Conservation (phyloP, 2,329 filamentous ascomycete species). For the Coleophoma cylindrospora region DNA sequence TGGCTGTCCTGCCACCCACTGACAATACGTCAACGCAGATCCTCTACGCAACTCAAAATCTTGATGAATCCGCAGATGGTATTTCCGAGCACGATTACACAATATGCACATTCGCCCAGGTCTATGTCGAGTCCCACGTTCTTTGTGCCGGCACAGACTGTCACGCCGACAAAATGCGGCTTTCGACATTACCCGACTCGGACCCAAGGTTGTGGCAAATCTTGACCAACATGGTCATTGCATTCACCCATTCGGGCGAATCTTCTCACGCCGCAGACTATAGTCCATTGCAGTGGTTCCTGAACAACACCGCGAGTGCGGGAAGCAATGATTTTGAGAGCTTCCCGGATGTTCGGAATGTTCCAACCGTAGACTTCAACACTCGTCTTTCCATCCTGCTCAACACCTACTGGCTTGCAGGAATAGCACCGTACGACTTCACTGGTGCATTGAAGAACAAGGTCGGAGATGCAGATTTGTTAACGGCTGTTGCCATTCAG, state of each 20-base stretch:
- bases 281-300: not conserved
- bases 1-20: not conserved
- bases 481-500: not conserved
- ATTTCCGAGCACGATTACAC: not conserved
- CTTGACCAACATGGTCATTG: not conserved
- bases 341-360: not conserved
- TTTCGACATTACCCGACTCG: not conserved
- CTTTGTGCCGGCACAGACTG: not conserved
- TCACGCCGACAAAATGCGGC: not conserved
- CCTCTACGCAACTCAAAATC: not conserved
- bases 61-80: not conserved
- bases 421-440: not conserved
- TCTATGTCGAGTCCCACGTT: conserved; percentile 2
- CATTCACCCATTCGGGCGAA: not conserved
- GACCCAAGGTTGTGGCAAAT: not conserved
- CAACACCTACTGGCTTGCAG: conserved; percentile 10
- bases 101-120: not conserved
- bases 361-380: not conserved
- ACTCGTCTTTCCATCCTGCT: conserved; percentile 8
- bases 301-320: not conserved
- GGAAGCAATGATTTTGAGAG: no score
- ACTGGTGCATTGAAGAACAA: conserved; percentile 2
- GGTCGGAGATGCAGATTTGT: not conserved
- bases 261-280: not conserved
- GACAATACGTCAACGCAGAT: not conserved